phyloP scores from a whole-genome alignment of 2,329 filamentous ascomycete species.

The Aplosporella prunicola region DNA sequence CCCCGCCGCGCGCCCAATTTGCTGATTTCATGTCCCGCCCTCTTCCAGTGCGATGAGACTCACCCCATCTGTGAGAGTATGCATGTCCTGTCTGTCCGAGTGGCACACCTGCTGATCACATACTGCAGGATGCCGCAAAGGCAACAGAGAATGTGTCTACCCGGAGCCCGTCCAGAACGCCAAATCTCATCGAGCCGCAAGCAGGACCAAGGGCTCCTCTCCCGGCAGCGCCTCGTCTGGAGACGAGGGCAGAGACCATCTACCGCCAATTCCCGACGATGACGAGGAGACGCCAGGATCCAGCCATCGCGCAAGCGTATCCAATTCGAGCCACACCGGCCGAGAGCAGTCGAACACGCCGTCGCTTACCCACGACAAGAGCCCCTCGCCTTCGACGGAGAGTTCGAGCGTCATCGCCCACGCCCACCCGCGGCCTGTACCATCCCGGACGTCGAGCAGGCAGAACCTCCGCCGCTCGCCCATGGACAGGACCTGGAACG shows the following conservation, averaged over 20 bases:
- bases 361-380: conserved; percentile 34
- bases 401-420: conserved; percentile 27
- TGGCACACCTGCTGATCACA: conserved; percentile 14
- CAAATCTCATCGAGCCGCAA: conserved; percentile 38
- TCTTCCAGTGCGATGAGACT: conserved; percentile 71
- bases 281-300: conserved; percentile 37
- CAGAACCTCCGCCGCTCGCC: conserved; percentile 17
- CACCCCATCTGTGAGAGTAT: conserved; percentile 73
- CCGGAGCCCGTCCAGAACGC: conserved; percentile 57
- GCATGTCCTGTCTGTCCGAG: conserved; percentile 20
- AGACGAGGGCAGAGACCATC: conserved; percentile 33
- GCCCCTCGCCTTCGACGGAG: conserved; percentile 45
- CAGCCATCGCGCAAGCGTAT: conserved; percentile 7
- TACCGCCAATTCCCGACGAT: conserved; percentile 36
- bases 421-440: conserved; percentile 19
- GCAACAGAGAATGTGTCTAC: conserved; percentile 81
- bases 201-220: conserved; percentile 35
- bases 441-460: conserved; percentile 26
- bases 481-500: conserved; percentile 16
- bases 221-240: conserved; percentile 43
- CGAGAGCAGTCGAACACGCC: conserved; percentile 31
- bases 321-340: conserved; percentile 16
- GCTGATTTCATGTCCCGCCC: conserved; percentile 3
- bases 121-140: conserved; percentile 71
- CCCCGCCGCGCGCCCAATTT: too few relatives aligned